Percentiles rank a stretch among this genome's conserved stretches.
These are phyloP conservation scores for Agastache rugosa DNA, from an alignment of 257 asterid genomes.

Conservation along the genomic window DNA sequence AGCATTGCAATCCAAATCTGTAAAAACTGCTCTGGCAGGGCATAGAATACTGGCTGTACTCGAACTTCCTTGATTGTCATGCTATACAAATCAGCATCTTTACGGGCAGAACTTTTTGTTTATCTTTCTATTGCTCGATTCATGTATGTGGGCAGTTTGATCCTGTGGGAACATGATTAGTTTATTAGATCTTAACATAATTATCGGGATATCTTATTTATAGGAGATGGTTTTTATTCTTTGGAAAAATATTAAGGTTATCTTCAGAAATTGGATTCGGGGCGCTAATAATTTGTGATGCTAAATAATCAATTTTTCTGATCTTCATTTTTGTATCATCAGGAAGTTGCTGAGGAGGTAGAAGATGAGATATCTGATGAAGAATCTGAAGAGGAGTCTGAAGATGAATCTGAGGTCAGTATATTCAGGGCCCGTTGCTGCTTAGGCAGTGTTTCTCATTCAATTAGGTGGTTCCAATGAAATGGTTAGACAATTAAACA, in stretches of 20 bases:
- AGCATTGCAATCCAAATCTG: not conserved
- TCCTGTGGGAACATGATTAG: not conserved
- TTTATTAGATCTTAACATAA: not conserved
- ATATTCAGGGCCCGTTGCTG: not conserved
- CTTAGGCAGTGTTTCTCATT: not conserved
- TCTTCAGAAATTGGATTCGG: not conserved
- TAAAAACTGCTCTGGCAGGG: not conserved
- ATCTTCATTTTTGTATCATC: constrained; percentile 19
- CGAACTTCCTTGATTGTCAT: not conserved
- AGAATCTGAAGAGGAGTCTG: constrained; percentile 81
- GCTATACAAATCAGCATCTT: not conserved
- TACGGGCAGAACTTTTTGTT: not conserved
- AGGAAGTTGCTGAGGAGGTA: constrained; percentile 72
- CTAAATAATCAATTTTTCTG: not conserved
- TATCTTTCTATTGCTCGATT: not conserved
- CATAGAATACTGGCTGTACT: not conserved
- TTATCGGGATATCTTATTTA: not conserved
- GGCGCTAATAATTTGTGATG: not conserved
- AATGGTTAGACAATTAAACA: not conserved
- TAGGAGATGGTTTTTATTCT: not conserved
- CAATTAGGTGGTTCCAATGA: not conserved
- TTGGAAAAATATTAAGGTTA: not conserved
- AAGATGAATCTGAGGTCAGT: constrained; percentile 64
- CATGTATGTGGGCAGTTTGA: not conserved
- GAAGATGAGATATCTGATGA: constrained; percentile 70